Evolutionary conservation across 139 green algal genomes (phyloP), one percentile per base, ranked within the genome.

Genomic region (Chlamydomonas sp.): DNA sequence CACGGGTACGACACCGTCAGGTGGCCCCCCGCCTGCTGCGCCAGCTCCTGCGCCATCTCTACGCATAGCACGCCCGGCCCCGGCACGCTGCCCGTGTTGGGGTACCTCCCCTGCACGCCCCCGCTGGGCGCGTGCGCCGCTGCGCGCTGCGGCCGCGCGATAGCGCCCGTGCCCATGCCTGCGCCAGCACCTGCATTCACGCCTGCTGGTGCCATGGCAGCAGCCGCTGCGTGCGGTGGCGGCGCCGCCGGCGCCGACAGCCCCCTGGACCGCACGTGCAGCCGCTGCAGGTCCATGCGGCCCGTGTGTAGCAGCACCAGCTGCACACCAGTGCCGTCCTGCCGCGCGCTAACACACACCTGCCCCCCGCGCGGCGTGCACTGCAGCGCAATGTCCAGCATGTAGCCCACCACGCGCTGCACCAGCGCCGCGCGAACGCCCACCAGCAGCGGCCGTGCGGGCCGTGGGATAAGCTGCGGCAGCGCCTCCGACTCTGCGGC

Each of bases 361-460:
- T 89, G 85, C 0, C 91, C 91, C 4, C 91, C 91, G 10, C 78
- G 74, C n/a, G 91, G 91, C 17, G 91, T 92, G 88, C 86, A 91
- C 78, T 92, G 91, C 82, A 93, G 73, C 31, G 84, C 84, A 59
- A 93, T 83, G 66, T 92, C 88, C 61, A 93, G 57, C n/a, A 92
- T 78, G 68, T 84, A 84, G 0, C 77, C 78, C 62, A 91, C 69
- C 57, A 89, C 31, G 18, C 82, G 78, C 5, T 77, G 66, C 10
- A 86, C 76, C 5, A 84, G 67, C 1, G 63, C 59, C 12, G 74
- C 77, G 8, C 59, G 57, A 1, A 91, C 77, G 14, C 74, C 85
- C 10, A 89, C 88, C 61, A 89, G 66, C 66, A 93, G 86, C n/a
- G 88, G 91, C 63, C 85, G 86, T 31, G 63, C 18, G 8, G 86